Percentiles rank a stretch among this genome's conserved stretches.
phyloP scores from a whole-genome alignment of 768 basidiomycete genomes.

The Kwoniella shandongensis region DNA sequence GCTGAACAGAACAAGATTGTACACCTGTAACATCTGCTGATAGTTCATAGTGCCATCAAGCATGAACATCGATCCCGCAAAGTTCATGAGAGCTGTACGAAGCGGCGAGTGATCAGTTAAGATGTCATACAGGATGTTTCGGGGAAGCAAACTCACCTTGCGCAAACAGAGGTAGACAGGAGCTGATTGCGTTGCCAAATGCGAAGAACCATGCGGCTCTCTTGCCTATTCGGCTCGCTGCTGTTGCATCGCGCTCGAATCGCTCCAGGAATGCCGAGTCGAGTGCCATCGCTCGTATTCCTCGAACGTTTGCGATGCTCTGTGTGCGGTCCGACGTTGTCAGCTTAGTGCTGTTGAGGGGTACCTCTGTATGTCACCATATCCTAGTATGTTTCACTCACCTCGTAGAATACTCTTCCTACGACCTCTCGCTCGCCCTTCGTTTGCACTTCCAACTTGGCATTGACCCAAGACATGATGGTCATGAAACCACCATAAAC shows the following conservation, averaged over 20 bases:
- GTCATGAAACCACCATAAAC: conserved; percentile 75
- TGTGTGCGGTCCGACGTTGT: conserved; percentile 53
- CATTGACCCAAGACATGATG: conserved; percentile 70
- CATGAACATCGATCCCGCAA: conserved; percentile 83
- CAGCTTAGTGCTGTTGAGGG: conserved; percentile 11
- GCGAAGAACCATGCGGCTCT: conserved; percentile 85
- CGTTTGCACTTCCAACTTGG: conserved; percentile 71
- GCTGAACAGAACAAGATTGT: conserved; percentile 88
- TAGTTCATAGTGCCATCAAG: conserved; percentile 78
- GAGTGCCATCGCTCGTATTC: conserved; percentile 83
- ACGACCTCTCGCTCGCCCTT: conserved; percentile 85
- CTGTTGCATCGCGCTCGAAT: conserved; percentile 66
- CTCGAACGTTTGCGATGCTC: conserved; percentile 78
- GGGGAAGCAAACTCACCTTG: conserved; percentile 59
- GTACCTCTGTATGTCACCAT: neutral
- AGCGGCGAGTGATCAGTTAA: neutral
- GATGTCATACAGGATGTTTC: neutral
- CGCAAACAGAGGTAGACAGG: conserved; percentile 79
- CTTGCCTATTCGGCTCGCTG: conserved; percentile 67
- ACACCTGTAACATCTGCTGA: conserved; percentile 82
- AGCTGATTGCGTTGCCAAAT: conserved; percentile 75
- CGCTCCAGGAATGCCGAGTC: conserved; percentile 67
- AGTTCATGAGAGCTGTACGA: conserved; percentile 77
- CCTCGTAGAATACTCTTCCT: conserved; percentile 80
- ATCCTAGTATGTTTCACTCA: no score